Evolutionary conservation across 2,329 filamentous ascomycete genomes (phyloP).

Genomic region (Coniochaeta sp.): DNA sequence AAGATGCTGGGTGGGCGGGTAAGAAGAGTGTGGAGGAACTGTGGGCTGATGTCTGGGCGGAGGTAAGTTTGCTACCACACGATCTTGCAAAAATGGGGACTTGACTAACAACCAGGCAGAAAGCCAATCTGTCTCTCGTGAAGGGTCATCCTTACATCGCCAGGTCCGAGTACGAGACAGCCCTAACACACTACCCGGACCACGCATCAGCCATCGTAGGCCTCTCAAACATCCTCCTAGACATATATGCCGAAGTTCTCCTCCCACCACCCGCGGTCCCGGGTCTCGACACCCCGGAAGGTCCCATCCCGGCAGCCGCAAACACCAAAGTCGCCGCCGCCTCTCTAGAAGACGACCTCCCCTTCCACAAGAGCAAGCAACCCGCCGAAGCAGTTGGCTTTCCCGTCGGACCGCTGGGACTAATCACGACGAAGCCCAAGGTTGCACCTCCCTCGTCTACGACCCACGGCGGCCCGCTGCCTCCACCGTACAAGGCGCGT

Average conservation of each 20-base stretch:
- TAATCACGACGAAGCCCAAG: background rate
- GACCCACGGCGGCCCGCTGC: slow-evolving; percentile 32
- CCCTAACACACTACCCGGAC: slow-evolving; percentile 70
- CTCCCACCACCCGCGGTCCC: slow-evolving; percentile 51
- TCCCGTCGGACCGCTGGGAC: background rate
- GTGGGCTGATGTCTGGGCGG: slow-evolving; percentile 75
- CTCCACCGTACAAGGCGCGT: slow-evolving; percentile 46
- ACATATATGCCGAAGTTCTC: slow-evolving; percentile 68
- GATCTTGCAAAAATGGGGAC: too few species aligned
- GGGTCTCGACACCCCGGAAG: slow-evolving; percentile 26
- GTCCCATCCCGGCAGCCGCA: slow-evolving; percentile 15
- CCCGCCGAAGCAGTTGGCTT: background rate
- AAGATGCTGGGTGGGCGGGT: slow-evolving; percentile 70
- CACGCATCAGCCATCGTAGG: slow-evolving; percentile 76
- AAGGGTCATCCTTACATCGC: slow-evolving; percentile 61
- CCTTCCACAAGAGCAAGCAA: background rate
- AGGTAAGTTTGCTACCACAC: slow-evolving; percentile 59
- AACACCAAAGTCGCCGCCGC: slow-evolving; percentile 10
- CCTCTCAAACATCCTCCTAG: slow-evolving; percentile 76
- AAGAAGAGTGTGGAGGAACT: slow-evolving; percentile 77
- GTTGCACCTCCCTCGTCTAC: slow-evolving; percentile 9
- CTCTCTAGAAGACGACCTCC: background rate
- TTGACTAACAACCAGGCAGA: slow-evolving; percentile 44
- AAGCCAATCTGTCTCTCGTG: slow-evolving; percentile 59
- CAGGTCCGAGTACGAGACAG: slow-evolving; percentile 72